A percentile compares a stretch with the other conserved stretches of the same genome.
Conservation (phyloP, 306 rosid genomes). For the Lathyrus oleraceus region DNA sequence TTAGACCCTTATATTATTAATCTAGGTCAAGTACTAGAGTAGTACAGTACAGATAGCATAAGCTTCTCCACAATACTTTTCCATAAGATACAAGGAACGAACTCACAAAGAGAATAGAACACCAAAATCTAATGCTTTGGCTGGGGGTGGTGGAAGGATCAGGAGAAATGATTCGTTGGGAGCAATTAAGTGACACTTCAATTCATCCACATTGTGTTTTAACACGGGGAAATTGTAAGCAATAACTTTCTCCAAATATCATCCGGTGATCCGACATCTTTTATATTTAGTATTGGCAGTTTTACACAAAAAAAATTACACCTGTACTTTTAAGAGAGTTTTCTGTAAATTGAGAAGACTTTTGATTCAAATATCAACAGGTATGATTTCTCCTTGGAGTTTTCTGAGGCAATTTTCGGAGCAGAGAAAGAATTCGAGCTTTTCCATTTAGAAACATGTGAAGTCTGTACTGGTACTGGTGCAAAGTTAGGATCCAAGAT, state of each 20-base stretch:
- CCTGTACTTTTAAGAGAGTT: conserved; percentile 13
- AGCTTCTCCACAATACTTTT: background rate
- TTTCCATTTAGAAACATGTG: conserved; percentile 96
- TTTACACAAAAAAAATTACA: conserved; percentile 12
- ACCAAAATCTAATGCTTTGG: conserved; percentile 18
- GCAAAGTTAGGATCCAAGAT: conserved; percentile 79
- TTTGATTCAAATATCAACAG: conserved; percentile 57
- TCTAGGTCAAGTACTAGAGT: conserved; percentile 3
- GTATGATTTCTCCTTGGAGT: conserved; percentile 80
- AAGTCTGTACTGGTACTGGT: conserved; percentile 83
- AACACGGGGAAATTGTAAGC: background rate
- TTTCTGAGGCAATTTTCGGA: conserved; percentile 92
- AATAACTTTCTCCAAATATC: conserved; percentile 4
- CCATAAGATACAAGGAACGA: conserved; percentile 5
- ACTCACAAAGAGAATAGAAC: background rate
- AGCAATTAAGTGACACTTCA: background rate
- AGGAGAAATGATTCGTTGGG: conserved; percentile 12
- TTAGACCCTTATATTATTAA: conserved; percentile 12
- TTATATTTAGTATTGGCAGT: conserved; percentile 7
- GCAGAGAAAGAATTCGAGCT: conserved; percentile 89
- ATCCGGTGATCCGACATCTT: conserved; percentile 14
- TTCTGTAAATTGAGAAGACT: conserved; percentile 37
- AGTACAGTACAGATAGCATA: background rate
- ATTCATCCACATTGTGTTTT: background rate
- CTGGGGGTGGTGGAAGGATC: conserved; percentile 12